Evolutionary conservation across 1,284 basidiomycete species (phyloP), one percentile per base, ranked within the genome.

Genomic region (Phellinidium pouzarii): DNA sequence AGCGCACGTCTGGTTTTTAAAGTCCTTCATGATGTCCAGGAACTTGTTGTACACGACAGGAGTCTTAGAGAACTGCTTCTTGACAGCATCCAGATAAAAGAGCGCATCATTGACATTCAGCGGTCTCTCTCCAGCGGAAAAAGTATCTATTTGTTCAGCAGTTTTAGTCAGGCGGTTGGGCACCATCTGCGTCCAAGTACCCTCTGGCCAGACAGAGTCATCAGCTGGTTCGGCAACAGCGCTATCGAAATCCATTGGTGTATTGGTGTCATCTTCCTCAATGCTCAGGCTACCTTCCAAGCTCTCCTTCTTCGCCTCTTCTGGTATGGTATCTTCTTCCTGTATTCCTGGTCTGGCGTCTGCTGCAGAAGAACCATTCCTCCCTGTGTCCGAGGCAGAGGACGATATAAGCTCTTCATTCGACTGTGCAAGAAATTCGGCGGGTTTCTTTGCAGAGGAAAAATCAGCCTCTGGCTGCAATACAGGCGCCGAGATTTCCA

Each of bases 11-110:
- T 94, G 88, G 53, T 86, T 87, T 71, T 95, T 95, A 70, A 95
- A 95, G 65, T 97, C 94, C 70, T 98, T 97, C 94, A 97, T 97
- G 60, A 97, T 95, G 64, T 96, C 94, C 63, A 98, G 71, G 66
- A 97, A 97, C 53, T 84, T 81, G 66, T 96, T 96, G 71, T 96
- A 97, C 14, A 95, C 91, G 59, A 93, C 89, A 4, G 93, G 92
- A 58, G 87, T 81, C 63, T 91, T 84, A 44, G 82, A 76, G 63
- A 96, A 97, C 68, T 91, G 86, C 44, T 79, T 70, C 72, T 96
- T 95, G 72, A 97, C 94, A 55, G 88, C 87, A 68, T 96, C 93
- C 48, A 97, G 79, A 67, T 96, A 98, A 66, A 82, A 87, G 53
- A 97, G 75, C n/a, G 94, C 94, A 69, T 97, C 94, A 43, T 86